These are phyloP conservation scores for Lycium ferocissimum DNA, from an alignment of 257 asterid species.

Conservation along the genomic window DNA sequence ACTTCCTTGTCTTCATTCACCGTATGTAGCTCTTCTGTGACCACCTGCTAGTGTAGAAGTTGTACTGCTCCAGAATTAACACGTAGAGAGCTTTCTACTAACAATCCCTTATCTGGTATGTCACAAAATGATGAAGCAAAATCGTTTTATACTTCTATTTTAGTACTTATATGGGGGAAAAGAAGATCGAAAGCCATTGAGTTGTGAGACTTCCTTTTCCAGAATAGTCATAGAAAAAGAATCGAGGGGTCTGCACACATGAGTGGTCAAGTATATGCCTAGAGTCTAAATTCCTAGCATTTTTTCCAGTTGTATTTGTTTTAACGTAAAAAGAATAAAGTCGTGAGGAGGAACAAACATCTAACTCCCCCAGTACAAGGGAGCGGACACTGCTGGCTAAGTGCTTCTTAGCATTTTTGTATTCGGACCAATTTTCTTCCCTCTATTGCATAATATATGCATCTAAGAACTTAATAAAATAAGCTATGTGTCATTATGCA, in stretches of 20 bases:
- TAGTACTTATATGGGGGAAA: background rate
- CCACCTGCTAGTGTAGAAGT: background rate
- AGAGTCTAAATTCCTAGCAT: no score
- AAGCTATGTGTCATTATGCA: background rate
- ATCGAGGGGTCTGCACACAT: background rate
- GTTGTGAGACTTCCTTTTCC: no score
- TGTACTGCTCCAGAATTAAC: constrained; percentile 1
- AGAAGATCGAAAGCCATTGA: background rate
- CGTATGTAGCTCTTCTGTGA: background rate
- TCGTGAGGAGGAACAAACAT: background rate
- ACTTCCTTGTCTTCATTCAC: background rate
- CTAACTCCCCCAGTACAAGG: background rate
- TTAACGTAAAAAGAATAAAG: no score
- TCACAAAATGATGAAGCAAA: background rate
- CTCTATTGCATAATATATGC: background rate
- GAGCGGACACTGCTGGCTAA: background rate
- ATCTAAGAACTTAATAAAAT: background rate
- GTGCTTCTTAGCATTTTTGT: background rate
- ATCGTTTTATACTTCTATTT: background rate
- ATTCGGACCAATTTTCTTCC: background rate
- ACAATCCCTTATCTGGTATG: background rate
- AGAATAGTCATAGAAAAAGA: background rate
- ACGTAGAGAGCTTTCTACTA: background rate
- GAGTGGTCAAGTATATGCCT: background rate
- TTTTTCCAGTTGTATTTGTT: no score